Evolutionary conservation across 306 rosid species (phyloP).

Genomic region (Aeschynomene evenia): DNA sequence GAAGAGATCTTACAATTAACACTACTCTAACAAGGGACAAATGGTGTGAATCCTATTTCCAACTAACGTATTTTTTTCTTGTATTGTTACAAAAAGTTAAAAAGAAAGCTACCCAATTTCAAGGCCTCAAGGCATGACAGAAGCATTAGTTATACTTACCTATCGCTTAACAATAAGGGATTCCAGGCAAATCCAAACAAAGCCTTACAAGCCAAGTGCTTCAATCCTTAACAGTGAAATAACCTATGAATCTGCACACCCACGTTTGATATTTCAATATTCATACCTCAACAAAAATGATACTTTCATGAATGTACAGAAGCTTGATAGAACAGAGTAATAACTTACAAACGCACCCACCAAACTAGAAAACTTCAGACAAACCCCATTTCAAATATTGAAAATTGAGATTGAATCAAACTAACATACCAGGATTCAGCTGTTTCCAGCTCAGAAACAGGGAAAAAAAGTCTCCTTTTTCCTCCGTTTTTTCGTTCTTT

Average conservation of each 20-base stretch:
- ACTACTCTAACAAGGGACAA: not conserved
- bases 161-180: not conserved
- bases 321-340: not conserved
- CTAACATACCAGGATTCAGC: not conserved
- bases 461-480: not conserved
- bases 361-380: not conserved
- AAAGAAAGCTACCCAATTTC: not conserved
- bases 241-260: slow-evolving; percentile 1
- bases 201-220: not conserved
- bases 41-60: not conserved
- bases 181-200: not conserved
- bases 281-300: not conserved
- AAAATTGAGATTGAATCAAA: slow-evolving; percentile 13
- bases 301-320: not conserved
- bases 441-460: slow-evolving; percentile 11
- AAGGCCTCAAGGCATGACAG: not conserved
- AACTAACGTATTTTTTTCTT: not conserved
- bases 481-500: not conserved
- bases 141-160: slow-evolving; percentile 1
- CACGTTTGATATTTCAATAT: not conserved
- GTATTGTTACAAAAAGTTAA: not conserved
- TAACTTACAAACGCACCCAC: not conserved
- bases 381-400: not conserved
- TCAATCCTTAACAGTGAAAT: not conserved
- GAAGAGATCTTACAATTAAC: no score